Evolutionary conservation across 202 grass and related monocot genomes (phyloP).

Genomic region (Panicum hallii): DNA sequence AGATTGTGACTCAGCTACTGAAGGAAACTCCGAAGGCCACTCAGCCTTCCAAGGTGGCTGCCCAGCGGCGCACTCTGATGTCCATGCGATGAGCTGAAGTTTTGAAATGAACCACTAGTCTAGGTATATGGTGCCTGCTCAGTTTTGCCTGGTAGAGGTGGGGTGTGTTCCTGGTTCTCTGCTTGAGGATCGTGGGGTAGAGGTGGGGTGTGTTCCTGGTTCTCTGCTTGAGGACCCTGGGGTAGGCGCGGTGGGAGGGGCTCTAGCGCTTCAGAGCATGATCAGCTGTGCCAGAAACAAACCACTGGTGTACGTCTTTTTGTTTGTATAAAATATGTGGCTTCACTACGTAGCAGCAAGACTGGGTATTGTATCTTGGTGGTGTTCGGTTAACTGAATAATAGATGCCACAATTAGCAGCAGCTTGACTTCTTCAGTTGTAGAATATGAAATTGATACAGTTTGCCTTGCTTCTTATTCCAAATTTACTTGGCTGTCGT

Average conservation of each 20-base stretch:
- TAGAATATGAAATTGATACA: too few relatives aligned
- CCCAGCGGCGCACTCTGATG: slow-evolving; percentile 63
- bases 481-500: too few relatives aligned
- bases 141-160: slow-evolving; percentile 26
- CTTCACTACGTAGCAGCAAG: neutral
- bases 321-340: neutral
- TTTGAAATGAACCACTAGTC: neutral
- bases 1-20: slow-evolving; percentile 56
- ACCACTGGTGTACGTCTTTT: neutral
- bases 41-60: slow-evolving; percentile 54
- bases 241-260: neutral
- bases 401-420: neutral
- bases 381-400: neutral
- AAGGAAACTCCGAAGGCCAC: slow-evolving; percentile 51
- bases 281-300: slow-evolving; percentile 16
- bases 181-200: slow-evolving; percentile 41
- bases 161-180: slow-evolving; percentile 36
- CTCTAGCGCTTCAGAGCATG: slow-evolving; percentile 37
- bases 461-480: too few relatives aligned
- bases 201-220: neutral
- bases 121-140: neutral
- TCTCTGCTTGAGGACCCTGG: too few relatives aligned
- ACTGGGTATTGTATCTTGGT: neutral
- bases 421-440: too few relatives aligned
- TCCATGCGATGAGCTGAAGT: slow-evolving; percentile 67